Evolutionary conservation across 768 basidiomycete species (phyloP).

Genomic region (Lentinula raphanica): DNA sequence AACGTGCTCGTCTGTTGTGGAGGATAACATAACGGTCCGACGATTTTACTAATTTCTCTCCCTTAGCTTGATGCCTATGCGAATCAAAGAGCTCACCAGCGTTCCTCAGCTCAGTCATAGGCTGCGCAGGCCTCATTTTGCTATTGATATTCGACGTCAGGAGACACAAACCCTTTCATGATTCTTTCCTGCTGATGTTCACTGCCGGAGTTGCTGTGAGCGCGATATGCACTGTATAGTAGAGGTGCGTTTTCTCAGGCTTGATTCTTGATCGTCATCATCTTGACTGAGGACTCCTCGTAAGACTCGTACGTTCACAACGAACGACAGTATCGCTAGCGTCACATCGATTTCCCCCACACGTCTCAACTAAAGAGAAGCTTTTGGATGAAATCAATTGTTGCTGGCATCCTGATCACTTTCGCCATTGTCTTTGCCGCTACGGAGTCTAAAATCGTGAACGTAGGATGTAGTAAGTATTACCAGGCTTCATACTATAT

Average conservation of each 20-base stretch:
- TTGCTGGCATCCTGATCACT: conserved; percentile 52
- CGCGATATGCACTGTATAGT: conserved; percentile 68
- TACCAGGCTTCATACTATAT: too few species aligned
- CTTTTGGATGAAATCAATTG: conserved; percentile 60
- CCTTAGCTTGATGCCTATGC: conserved; percentile 61
- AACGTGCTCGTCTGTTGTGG: too few species aligned
- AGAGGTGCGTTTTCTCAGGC: conserved; percentile 42
- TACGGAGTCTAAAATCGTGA: conserved; percentile 34
- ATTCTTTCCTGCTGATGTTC: conserved; percentile 64
- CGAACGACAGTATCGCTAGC: conserved; percentile 51
- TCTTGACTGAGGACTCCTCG: not conserved
- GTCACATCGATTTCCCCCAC: conserved; percentile 49
- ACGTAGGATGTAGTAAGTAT: conserved; percentile 43
- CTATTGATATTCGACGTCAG: conserved; percentile 70
- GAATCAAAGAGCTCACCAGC: conserved; percentile 53
- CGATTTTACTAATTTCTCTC: too few species aligned
- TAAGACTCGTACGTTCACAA: not conserved
- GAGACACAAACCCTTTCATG: conserved; percentile 45
- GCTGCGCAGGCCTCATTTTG: conserved; percentile 59
- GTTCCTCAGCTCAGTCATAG: conserved; percentile 54
- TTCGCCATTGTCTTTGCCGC: conserved; percentile 62
- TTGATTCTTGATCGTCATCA: too few species aligned
- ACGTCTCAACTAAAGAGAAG: conserved; percentile 41
- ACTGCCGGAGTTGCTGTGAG: conserved; percentile 66
- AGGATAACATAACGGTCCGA: too few species aligned